A percentile compares a stretch with the other conserved stretches of the same genome.
Conservation (phyloP, 139 green algal species). For the Tetradesmus obliquus region DNA sequence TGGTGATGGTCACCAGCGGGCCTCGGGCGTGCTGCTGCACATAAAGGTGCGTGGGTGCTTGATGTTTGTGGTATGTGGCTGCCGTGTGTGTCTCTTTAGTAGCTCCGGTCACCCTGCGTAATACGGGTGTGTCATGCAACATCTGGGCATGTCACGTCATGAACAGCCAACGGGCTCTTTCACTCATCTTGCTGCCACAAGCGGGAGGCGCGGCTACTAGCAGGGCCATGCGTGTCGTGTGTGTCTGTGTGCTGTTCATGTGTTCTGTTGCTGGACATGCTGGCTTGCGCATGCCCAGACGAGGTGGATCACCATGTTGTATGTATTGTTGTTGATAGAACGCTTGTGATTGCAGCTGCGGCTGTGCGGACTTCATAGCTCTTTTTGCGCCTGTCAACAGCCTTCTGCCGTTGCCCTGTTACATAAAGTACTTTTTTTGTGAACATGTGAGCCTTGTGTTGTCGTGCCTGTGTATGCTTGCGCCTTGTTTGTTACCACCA, state of each 20-base stretch:
- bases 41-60: background rate
- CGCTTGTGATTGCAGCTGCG: background rate
- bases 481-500: too few species aligned
- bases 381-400: background rate
- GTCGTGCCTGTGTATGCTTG: background rate
- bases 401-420: background rate
- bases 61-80: background rate
- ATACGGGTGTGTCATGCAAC: too few species aligned
- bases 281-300: background rate
- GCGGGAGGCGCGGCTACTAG: too few species aligned
- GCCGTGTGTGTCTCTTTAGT: background rate
- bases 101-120: too few species aligned
- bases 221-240: background rate
- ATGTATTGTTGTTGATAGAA: background rate
- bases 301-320: background rate
- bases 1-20: background rate
- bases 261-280: background rate
- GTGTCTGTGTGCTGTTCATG: background rate
- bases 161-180: too few species aligned
- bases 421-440: background rate
- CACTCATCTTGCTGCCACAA: too few species aligned
- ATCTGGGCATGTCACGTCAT: too few species aligned
- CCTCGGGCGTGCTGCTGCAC: background rate
- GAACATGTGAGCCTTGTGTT: background rate
- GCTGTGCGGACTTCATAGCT: background rate